Conservation (phyloP, 2,329 filamentous ascomycete species). For the Phoma sp. region DNA sequence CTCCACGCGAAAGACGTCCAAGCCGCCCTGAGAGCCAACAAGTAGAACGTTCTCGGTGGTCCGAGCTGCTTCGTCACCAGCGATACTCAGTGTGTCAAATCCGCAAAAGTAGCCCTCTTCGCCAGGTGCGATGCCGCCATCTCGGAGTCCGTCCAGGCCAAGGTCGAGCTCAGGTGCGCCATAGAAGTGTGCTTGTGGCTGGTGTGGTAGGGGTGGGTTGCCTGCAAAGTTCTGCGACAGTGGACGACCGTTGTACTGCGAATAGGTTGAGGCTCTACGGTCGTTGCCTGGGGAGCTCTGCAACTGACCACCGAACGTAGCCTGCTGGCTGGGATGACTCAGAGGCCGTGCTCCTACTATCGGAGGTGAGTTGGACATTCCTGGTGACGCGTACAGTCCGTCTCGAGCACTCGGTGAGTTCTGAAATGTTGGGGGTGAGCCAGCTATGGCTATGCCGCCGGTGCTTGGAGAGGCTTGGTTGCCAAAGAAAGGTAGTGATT, state of each 20-base stretch:
- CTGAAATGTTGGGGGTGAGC: slow-evolving; percentile 52
- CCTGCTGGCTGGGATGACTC: slow-evolving; percentile 56
- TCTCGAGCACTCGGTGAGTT: slow-evolving; percentile 43
- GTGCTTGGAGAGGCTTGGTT: slow-evolving; percentile 49
- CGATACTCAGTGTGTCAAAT: slow-evolving; percentile 71
- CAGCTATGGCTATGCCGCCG: slow-evolving; percentile 53
- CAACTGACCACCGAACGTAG: slow-evolving; percentile 50
- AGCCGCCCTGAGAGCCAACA: slow-evolving; percentile 78
- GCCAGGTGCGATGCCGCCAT: slow-evolving; percentile 64
- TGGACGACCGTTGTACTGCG: slow-evolving; percentile 51
- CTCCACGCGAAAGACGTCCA: slow-evolving; percentile 77
- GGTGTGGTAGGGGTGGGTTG: slow-evolving; percentile 74
- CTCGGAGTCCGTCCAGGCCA: slow-evolving; percentile 54
- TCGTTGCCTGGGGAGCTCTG: slow-evolving; percentile 45
- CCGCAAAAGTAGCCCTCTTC: slow-evolving; percentile 79
- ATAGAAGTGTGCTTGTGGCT: slow-evolving; percentile 79
- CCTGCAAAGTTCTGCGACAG: slow-evolving; percentile 54
- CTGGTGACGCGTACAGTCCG: slow-evolving; percentile 45
- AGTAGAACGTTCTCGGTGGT: slow-evolving; percentile 70
- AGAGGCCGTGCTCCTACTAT: slow-evolving; percentile 42
- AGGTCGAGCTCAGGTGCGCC: slow-evolving; percentile 75
- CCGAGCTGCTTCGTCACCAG: slow-evolving; percentile 53
- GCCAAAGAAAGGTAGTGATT: slow-evolving; percentile 51
- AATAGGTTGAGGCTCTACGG: slow-evolving; percentile 61
- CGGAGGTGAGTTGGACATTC: slow-evolving; percentile 49